Percentiles rank a stretch among this genome's conserved stretches.
phyloP scores from a whole-genome alignment of 1,284 basidiomycete species.

The Athelia sp. region DNA sequence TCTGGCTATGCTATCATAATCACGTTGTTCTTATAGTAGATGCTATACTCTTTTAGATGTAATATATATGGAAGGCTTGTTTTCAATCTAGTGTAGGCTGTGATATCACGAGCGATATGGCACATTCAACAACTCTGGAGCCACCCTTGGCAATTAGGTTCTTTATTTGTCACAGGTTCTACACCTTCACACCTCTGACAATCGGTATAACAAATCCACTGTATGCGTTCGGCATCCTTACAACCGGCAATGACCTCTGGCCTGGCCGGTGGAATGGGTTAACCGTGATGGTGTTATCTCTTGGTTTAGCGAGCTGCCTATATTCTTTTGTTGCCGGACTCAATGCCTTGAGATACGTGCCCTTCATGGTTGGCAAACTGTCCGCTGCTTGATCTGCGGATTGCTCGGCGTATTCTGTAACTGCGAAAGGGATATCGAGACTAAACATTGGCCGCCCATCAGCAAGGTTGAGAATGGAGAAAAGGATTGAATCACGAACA shows the following conservation, averaged over 20 bases:
- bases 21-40: too few relatives aligned
- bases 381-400: conserved; percentile 24
- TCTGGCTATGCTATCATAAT: too few relatives aligned
- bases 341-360: conserved; percentile 11
- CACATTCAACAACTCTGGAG: too few relatives aligned
- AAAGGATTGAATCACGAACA: conserved; percentile 18
- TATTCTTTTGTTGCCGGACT: conserved; percentile 6
- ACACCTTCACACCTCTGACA: too few relatives aligned
- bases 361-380: conserved; percentile 23
- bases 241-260: conserved; percentile 16
- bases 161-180: too few relatives aligned
- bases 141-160: too few relatives aligned
- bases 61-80: too few relatives aligned
- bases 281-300: conserved; percentile 22
- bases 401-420: conserved; percentile 37
- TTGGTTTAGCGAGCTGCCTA: conserved; percentile 4
- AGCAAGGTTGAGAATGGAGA: not conserved
- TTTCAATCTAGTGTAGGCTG: too few relatives aligned
- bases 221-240: not conserved
- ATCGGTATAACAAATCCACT: conserved; percentile 1
- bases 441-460: not conserved
- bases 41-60: too few relatives aligned
- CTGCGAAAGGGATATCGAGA: conserved; percentile 31
- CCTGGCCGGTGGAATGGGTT: conserved; percentile 35
- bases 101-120: too few relatives aligned